phyloP scores from a whole-genome alignment of 345 rosid species.

The Sonneratia alba region DNA sequence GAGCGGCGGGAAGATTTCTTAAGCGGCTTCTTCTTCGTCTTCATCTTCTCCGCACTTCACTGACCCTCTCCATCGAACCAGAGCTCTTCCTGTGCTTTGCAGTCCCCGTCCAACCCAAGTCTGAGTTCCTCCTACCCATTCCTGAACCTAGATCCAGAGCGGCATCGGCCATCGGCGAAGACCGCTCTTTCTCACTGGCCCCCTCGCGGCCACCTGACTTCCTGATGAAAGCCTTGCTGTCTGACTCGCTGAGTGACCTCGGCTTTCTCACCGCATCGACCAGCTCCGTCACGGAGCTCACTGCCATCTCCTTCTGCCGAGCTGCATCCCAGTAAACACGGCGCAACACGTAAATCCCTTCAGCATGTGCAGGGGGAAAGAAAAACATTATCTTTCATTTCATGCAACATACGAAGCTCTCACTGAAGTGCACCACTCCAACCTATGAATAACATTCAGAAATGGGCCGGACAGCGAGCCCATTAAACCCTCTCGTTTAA shows the following conservation, averaged over 20 bases:
- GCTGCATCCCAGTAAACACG: conserved; percentile 27
- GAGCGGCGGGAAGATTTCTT: conserved; percentile 59
- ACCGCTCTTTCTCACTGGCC: conserved; percentile 15
- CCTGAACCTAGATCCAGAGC: neutral
- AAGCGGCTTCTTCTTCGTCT: conserved; percentile 12
- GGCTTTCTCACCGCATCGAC: conserved; percentile 82
- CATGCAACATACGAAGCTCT: neutral
- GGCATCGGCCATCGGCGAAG: neutral
- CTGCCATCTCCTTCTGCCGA: conserved; percentile 72
- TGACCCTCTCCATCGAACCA: conserved; percentile 65
- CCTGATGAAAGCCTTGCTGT: conserved; percentile 33
- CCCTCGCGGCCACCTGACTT: conserved; percentile 31
- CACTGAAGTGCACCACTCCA: no score
- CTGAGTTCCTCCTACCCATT: conserved; percentile 5
- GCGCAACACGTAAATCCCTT: neutral
- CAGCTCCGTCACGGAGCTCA: conserved; percentile 67
- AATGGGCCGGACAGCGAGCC: no score
- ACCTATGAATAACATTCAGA: no score
- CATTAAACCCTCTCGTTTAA: no score
- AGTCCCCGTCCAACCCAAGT: conserved; percentile 41
- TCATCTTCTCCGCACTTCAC: conserved; percentile 50
- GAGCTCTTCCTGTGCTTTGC: conserved; percentile 38
- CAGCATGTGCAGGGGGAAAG: neutral
- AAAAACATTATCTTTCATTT: no score
- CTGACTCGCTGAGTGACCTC: conserved; percentile 72